A percentile compares a stretch with the other conserved stretches of the same genome.
phyloP scores from a whole-genome alignment of 805 yeast species.

The Myxozyma sirexii region DNA sequence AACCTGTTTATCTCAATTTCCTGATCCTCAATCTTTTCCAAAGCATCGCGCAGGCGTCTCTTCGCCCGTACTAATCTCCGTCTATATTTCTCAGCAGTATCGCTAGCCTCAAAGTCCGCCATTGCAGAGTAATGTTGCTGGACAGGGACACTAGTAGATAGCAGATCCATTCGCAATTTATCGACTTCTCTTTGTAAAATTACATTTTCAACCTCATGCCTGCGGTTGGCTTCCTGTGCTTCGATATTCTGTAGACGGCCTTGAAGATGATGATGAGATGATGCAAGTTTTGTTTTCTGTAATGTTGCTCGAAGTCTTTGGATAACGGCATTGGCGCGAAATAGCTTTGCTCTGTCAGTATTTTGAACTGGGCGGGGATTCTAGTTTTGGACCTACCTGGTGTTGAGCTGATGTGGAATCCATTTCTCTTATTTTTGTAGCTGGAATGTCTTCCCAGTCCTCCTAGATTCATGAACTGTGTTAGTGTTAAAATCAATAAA shows the following conservation, averaged over 20 bases:
- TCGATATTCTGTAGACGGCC: slow-evolving; percentile 49
- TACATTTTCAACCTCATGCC: slow-evolving; percentile 52
- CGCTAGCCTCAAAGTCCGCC: slow-evolving; percentile 37
- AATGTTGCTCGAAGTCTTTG: slow-evolving; percentile 17
- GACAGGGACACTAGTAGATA: neutral
- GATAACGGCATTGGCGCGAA: slow-evolving; percentile 25
- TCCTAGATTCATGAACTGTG: slow-evolving; percentile 6
- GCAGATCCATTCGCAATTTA: slow-evolving; percentile 45
- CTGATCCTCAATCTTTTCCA: slow-evolving; percentile 48
- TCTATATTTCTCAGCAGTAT: slow-evolving; percentile 44
- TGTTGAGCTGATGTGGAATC: slow-evolving; percentile 20
- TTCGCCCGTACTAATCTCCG: slow-evolving; percentile 48
- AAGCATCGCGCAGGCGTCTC: slow-evolving; percentile 50
- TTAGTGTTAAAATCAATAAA: neutral
- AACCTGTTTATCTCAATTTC: slow-evolving; percentile 51
- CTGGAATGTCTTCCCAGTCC: slow-evolving; percentile 29
- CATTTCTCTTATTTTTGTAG: slow-evolving; percentile 18
- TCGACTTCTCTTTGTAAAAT: slow-evolving; percentile 54
- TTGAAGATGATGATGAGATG: slow-evolving; percentile 41
- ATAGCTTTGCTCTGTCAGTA: slow-evolving; percentile 10
- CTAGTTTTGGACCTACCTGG: slow-evolving; percentile 6
- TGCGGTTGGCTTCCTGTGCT: slow-evolving; percentile 49
- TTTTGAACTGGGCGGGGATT: neutral
- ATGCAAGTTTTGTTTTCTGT: slow-evolving; percentile 6
- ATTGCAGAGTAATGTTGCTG: slow-evolving; percentile 2